These are phyloP conservation scores for Rhizoctonia solani DNA, from an alignment of 1,284 basidiomycete species.

Conservation along the genomic window DNA sequence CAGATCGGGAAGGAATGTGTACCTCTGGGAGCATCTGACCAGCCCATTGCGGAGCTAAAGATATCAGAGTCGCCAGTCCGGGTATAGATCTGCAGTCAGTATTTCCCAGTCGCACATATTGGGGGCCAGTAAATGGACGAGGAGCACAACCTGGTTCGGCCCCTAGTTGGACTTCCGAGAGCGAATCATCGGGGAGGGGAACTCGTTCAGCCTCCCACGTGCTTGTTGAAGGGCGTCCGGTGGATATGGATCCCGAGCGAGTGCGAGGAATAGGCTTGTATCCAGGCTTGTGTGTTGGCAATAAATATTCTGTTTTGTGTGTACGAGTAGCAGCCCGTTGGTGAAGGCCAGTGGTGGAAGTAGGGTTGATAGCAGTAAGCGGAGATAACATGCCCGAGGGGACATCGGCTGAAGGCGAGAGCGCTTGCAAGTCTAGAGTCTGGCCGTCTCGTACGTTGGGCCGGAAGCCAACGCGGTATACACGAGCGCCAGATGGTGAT, in stretches of 20 bases:
- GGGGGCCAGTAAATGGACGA: constrained; percentile 47
- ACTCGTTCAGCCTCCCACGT: constrained; percentile 29
- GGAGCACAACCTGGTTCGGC: background rate
- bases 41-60: constrained; percentile 68
- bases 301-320: background rate
- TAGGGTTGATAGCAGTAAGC: constrained; percentile 19
- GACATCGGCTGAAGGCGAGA: constrained; percentile 2
- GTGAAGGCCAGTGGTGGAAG: constrained; percentile 10
- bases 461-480: constrained; percentile 33
- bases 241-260: constrained; percentile 8
- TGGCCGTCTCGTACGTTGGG: background rate
- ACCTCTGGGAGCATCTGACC: constrained; percentile 47
- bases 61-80: constrained; percentile 53
- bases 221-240: constrained; percentile 18
- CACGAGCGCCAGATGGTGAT: constrained; percentile 7
- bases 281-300: background rate
- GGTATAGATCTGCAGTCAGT: constrained; percentile 36
- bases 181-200: constrained; percentile 15
- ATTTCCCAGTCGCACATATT: constrained; percentile 36
- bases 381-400: constrained; percentile 9
- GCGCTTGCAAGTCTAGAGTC: background rate
- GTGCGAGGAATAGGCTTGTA: background rate
- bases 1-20: constrained; percentile 41
- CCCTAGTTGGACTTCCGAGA: constrained; percentile 5
- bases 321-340: constrained; percentile 10